Base-by-base conservation (phyloP, 352 stramenopile genomes). In the Pythium phragmiticola region DNA sequence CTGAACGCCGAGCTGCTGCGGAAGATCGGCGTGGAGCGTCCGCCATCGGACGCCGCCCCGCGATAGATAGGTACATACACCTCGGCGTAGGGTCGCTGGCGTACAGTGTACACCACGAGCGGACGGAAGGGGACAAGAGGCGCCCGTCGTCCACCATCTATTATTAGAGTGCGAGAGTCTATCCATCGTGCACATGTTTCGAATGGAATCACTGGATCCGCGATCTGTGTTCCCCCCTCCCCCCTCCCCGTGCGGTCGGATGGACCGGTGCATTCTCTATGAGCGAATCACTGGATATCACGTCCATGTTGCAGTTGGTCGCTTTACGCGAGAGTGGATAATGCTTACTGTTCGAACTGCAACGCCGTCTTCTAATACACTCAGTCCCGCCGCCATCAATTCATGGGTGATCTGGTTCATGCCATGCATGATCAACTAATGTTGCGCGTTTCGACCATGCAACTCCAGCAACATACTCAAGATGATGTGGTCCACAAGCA, bases 1-100 rank as follows among this genome's bases (percentile, higher is more conserved):
- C 69, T 89, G 12, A 89, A 89, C 48, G 50, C 76, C 0, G 60
- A 65, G 70, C 57, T 89, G 50, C 54, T 89, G 47, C 57, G 58
- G 23, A 63, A 62, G 43, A 63, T 71, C 39, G 64, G 64, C 21
- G 30, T 70, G 11, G 50, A 42, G 19, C 49, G 50, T 39, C 63
- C 63, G 19, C 63, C 56, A 17, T 47, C 63, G 14, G 63, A 70
- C 28, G 63, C 63, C 7, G 52, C 63, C 9, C 7, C 56, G 14
- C 41, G 56, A 39, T 70, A 62, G 42, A 13, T 16, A 37, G n/a
- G 50, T 23, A 7, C 26, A 50, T 17, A 21, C 26, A 17, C 4
- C n/a, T 3, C 28, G 37, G 39, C 16, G 39, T 45, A 19, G 16
- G 39, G 39, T 14, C 4, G 14, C 39, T 46, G 13, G 39, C 39